Conservation (phyloP, 2,329 filamentous ascomycete species). For the Massarina eburnea region DNA sequence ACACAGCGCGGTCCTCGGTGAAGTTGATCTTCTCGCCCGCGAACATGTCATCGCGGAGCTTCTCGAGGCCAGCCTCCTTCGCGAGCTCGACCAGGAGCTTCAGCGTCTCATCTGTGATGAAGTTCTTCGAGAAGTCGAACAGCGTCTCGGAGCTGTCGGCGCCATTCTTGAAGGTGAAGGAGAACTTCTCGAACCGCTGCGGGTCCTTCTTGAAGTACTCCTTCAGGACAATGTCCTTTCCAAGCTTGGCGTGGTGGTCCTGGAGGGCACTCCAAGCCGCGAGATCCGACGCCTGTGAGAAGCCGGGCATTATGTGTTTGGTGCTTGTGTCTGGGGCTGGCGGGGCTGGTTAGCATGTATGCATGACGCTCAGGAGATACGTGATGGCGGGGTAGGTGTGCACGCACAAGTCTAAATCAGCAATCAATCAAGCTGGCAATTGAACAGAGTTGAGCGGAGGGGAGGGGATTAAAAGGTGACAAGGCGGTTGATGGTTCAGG, state of each 20-base stretch:
- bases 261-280: constrained; percentile 88
- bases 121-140: constrained; percentile 99
- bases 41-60: constrained; percentile 97
- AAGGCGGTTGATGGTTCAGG: neutral
- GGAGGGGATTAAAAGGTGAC: neutral
- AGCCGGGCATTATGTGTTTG: constrained; percentile 53
- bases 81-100: constrained; percentile 85
- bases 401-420: neutral
- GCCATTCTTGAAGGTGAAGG: constrained; percentile 76
- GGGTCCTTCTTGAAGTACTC: constrained; percentile 89
- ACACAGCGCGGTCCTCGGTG: constrained; percentile 93
- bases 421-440: constrained; percentile 14
- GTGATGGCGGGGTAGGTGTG: constrained; percentile 8
- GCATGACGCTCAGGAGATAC: constrained; percentile 14
- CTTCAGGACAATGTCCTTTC: constrained; percentile 89
- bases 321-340: constrained; percentile 3
- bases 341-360: constrained; percentile 24
- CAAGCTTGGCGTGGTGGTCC: constrained; percentile 81
- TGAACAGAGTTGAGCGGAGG: too few species aligned
- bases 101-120: constrained; percentile 90
- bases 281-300: constrained; percentile 85
- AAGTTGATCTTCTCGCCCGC: constrained; percentile 98
- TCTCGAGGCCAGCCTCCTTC: constrained; percentile 84
- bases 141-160: constrained; percentile 83
- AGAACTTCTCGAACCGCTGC: constrained; percentile 86